These are phyloP conservation scores for Tuber melanosporum DNA, from an alignment of 495 filamentous ascomycete species.

Conservation along the genomic window DNA sequence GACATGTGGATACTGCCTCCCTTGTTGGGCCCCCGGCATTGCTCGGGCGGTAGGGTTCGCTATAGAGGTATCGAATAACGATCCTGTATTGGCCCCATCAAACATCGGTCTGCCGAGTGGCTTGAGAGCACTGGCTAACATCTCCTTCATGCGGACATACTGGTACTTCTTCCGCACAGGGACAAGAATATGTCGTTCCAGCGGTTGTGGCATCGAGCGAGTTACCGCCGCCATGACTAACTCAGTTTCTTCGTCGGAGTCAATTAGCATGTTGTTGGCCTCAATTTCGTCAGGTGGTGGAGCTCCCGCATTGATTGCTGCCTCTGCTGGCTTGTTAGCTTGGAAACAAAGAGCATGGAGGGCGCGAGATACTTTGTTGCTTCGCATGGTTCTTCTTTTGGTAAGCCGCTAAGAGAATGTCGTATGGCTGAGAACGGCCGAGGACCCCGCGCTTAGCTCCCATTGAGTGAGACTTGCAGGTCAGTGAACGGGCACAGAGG, in stretches of 20 bases:
- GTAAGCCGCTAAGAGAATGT: conserved; percentile 86
- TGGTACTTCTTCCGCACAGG: conserved; percentile 69
- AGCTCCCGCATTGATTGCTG: conserved; percentile 86
- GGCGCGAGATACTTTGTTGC: conserved; percentile 67
- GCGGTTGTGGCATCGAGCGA: conserved; percentile 65
- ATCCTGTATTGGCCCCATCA: neutral
- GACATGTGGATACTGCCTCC: neutral
- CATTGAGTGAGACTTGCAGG: conserved; percentile 96
- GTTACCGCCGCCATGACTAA: conserved; percentile 77
- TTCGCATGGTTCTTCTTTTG: conserved; percentile 99
- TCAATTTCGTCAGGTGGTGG: conserved; percentile 84
- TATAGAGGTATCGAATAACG: conserved; percentile 14
- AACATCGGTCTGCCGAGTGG: conserved; percentile 24
- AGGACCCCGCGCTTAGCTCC: conserved; percentile 87
- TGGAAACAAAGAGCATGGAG: neutral
- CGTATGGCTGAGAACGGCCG: conserved; percentile 85
- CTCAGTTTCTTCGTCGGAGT: conserved; percentile 88
- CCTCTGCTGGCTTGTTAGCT: conserved; percentile 55
- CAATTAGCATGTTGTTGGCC: conserved; percentile 63
- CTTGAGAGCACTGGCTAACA: conserved; percentile 67
- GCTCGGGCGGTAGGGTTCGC: neutral
- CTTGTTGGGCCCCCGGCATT: neutral
- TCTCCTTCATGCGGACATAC: conserved; percentile 79
- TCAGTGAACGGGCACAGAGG: conserved; percentile 82
- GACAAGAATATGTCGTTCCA: conserved; percentile 59